phyloP scores from a whole-genome alignment of 176 grass and related monocot species.

The Zea luxurians region DNA sequence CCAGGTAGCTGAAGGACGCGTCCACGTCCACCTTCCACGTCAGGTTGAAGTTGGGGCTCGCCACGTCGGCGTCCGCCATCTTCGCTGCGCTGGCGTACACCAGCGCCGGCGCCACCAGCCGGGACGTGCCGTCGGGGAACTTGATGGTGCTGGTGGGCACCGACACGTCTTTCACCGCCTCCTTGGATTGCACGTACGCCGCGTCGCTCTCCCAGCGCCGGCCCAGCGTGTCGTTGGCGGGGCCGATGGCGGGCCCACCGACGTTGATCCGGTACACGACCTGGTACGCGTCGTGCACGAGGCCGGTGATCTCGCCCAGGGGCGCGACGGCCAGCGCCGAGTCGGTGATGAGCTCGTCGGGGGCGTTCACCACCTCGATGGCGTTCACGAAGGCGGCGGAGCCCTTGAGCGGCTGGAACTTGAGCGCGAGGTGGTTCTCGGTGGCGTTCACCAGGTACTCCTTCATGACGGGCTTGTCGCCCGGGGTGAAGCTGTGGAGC shows the following conservation, averaged over 20 bases:
- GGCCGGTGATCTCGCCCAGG: constrained; percentile 44
- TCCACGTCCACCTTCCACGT: constrained; percentile 75
- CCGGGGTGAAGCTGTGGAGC: constrained; percentile 75
- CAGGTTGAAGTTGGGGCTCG: constrained; percentile 71
- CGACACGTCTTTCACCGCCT: constrained; percentile 42
- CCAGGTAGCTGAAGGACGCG: constrained; percentile 52
- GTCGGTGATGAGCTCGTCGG: constrained; percentile 62
- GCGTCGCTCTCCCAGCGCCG: constrained; percentile 63
- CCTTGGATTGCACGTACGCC: constrained; percentile 46
- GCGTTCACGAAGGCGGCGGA: constrained; percentile 84
- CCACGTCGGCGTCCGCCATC: constrained; percentile 58
- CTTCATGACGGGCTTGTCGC: constrained; percentile 56
- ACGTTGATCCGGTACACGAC: constrained; percentile 76
- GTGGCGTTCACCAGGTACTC: constrained; percentile 85
- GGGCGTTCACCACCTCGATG: constrained; percentile 88
- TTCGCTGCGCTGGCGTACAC: constrained; percentile 74
- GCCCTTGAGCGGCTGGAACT: constrained; percentile 56
- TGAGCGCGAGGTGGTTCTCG: constrained; percentile 49
- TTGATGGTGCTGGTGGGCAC: constrained; percentile 53
- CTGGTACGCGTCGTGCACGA: constrained; percentile 57
- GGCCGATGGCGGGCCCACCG: constrained; percentile 60
- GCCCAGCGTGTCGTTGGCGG: constrained; percentile 78
- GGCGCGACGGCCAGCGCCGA: constrained; percentile 51
- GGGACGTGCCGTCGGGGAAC: constrained; percentile 62
- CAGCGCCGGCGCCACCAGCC: constrained; percentile 60